These are phyloP conservation scores for Globomyces sp. DNA, from an alignment of 371 early-diverging fungal genomes.

Conservation along the genomic window DNA sequence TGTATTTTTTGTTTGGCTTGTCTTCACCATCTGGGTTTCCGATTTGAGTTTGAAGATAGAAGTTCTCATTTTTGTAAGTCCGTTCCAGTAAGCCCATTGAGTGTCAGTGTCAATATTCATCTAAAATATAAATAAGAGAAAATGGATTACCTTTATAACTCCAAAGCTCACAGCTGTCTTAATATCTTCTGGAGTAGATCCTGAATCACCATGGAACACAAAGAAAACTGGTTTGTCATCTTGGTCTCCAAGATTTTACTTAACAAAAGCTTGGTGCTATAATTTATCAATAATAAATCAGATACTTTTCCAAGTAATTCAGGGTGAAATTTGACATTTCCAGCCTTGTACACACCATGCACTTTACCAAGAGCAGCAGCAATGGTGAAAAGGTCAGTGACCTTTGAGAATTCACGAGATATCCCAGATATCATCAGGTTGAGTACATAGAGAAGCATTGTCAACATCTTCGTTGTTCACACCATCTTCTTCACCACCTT, in stretches of 20 bases:
- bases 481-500: slow-evolving; percentile 93
- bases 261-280: slow-evolving; percentile 81
- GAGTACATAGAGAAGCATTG: slow-evolving; percentile 82
- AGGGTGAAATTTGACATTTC: slow-evolving; percentile 85
- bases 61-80: slow-evolving; percentile 71
- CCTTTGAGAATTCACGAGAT: slow-evolving; percentile 71
- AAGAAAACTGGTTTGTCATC: slow-evolving; percentile 79
- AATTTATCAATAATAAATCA: too few relatives aligned
- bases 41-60: slow-evolving; percentile 80
- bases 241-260: slow-evolving; percentile 56
- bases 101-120: slow-evolving; percentile 93
- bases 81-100: slow-evolving; percentile 68
- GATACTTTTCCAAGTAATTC: slow-evolving; percentile 80
- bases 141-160: too few relatives aligned
- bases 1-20: slow-evolving; percentile 94
- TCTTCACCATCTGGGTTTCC: slow-evolving; percentile 80
- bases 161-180: slow-evolving; percentile 76
- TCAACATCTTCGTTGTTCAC: slow-evolving; percentile 88
- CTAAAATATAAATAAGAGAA: too few relatives aligned
- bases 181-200: slow-evolving; percentile 81
- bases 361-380: slow-evolving; percentile 92
- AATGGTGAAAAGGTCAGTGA: slow-evolving; percentile 77
- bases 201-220: slow-evolving; percentile 94
- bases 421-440: slow-evolving; percentile 90
- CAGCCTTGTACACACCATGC: slow-evolving; percentile 90